Conservation (phyloP, 2,329 filamentous ascomycete species). For the Fusarium transvaalense region DNA sequence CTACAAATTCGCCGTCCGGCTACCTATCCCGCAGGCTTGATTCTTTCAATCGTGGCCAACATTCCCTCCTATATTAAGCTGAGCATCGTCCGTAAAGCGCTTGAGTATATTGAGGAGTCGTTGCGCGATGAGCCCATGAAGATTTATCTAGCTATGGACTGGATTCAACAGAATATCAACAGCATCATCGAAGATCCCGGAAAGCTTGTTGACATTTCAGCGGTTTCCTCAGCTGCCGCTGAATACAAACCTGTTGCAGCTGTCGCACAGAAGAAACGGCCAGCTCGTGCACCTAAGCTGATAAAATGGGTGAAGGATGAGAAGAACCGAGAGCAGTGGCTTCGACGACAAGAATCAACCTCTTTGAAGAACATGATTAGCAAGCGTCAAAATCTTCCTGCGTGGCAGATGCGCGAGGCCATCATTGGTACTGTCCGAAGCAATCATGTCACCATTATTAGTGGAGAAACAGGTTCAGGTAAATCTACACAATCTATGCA, state of each 20-base stretch:
- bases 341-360: slow-evolving; percentile 71
- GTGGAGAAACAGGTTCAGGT: slow-evolving; percentile 95
- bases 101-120: slow-evolving; percentile 77
- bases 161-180: slow-evolving; percentile 88
- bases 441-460: slow-evolving; percentile 94
- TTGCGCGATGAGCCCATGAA: slow-evolving; percentile 88
- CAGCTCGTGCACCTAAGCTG: slow-evolving; percentile 64
- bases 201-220: slow-evolving; percentile 84
- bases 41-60: slow-evolving; percentile 76
- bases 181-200: slow-evolving; percentile 88
- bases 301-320: slow-evolving; percentile 74
- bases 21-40: slow-evolving; percentile 77
- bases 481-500: slow-evolving; percentile 98
- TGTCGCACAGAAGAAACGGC: slow-evolving; percentile 48
- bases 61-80: slow-evolving; percentile 94
- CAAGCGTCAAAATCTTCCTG: slow-evolving; percentile 80
- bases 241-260: slow-evolving; percentile 59
- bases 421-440: slow-evolving; percentile 81
- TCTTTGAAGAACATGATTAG: slow-evolving; percentile 81
- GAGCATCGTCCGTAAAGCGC: slow-evolving; percentile 82
- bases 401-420: slow-evolving; percentile 83
- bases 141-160: slow-evolving; percentile 89
- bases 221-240: slow-evolving; percentile 76
- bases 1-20: slow-evolving; percentile 78
- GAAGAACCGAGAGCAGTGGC: slow-evolving; percentile 76